Evolutionary conservation across 345 rosid genomes (phyloP).

Genomic region (Anacardium occidentale): DNA sequence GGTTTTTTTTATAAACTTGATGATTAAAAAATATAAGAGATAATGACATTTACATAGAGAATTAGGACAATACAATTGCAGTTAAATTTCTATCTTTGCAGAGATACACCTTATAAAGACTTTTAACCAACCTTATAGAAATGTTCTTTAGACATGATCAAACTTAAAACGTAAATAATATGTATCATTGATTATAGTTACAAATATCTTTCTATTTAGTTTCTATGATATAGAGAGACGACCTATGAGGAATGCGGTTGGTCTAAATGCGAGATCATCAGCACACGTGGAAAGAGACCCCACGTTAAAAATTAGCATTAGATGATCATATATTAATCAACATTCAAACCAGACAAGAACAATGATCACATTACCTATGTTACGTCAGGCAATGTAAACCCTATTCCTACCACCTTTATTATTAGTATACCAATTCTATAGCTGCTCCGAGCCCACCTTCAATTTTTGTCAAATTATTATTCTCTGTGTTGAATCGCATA

Average conservation of each 20-base stretch:
- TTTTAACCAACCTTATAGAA: too few species aligned
- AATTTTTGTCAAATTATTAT: not conserved
- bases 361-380: constrained; percentile 22
- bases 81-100: too few species aligned
- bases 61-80: too few species aligned
- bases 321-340: not conserved
- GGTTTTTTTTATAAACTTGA: too few species aligned
- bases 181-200: not conserved
- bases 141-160: too few species aligned
- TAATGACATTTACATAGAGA: too few species aligned
- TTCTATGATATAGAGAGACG: not conserved
- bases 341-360: constrained; percentile 18
- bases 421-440: not conserved
- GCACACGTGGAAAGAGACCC: constrained; percentile 34
- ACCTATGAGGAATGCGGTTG: constrained; percentile 27
- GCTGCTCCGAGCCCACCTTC: not conserved
- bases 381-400: constrained; percentile 21
- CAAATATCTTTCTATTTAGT: not conserved
- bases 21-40: too few species aligned
- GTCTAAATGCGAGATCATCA: constrained; percentile 27
- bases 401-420: constrained; percentile 17
- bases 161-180: too few species aligned
- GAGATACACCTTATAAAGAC: too few species aligned
- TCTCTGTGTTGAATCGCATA: not conserved
- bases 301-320: not conserved